These are phyloP conservation scores for Dactylellina leptospora DNA, from an alignment of 2,329 filamentous ascomycete genomes.

Conservation along the genomic window DNA sequence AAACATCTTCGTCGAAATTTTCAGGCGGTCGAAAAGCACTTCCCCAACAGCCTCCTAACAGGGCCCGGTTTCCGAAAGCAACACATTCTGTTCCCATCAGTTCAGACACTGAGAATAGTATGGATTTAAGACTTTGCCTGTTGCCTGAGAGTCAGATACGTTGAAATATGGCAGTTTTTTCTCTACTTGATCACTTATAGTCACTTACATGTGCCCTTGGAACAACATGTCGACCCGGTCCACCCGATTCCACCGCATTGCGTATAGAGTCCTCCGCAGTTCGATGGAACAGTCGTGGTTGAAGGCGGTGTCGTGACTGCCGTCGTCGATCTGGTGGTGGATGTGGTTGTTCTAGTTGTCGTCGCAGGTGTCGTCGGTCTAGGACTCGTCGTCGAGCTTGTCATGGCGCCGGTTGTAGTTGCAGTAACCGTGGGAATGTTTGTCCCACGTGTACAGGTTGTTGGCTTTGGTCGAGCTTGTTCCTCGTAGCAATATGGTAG, in stretches of 20 bases:
- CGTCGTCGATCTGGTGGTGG: constrained; percentile 61
- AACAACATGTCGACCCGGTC: constrained; percentile 59
- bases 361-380: not conserved
- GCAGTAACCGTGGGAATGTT: constrained; percentile 38
- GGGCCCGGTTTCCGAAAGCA: too few species aligned
- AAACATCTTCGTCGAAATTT: too few species aligned
- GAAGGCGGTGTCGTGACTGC: constrained; percentile 59
- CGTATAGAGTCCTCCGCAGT: constrained; percentile 58
- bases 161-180: too few species aligned
- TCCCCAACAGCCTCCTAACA: too few species aligned
- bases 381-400: constrained; percentile 59
- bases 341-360: constrained; percentile 62
- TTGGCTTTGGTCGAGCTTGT: constrained; percentile 30
- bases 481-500: constrained; percentile 46
- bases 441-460: constrained; percentile 37
- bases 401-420: constrained; percentile 55
- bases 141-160: not conserved
- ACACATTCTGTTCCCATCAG: not conserved
- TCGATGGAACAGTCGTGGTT: constrained; percentile 60
- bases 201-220: constrained; percentile 58
- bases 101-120: constrained; percentile 45
- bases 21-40: too few species aligned
- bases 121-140: constrained; percentile 37
- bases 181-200: too few species aligned
- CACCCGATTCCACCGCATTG: constrained; percentile 60